Evolutionary conservation across 208 protist genomes (phyloP), one percentile per base, ranked within the genome.

Genomic region (Wallacemonas sp.): DNA sequence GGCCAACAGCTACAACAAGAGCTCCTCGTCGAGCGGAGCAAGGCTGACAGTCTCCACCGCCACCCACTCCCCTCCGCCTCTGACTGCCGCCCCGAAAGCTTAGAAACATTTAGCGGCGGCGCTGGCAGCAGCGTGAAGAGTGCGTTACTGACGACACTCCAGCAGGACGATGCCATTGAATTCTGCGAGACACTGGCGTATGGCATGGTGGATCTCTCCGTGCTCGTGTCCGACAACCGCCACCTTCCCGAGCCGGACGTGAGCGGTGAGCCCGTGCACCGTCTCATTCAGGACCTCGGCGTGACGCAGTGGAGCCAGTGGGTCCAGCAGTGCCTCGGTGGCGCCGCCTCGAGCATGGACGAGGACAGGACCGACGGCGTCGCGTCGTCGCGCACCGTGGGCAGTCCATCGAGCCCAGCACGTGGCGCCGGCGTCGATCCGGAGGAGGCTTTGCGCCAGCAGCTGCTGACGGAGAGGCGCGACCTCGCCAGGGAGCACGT

Each of bases 141-240:
- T 31, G 42, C 18, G 22, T 38, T 64, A 5, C 20, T 42, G 10
- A n/a, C 32, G 31, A 59, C 52, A 33, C 26, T 59, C 16, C 52
- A 73, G 7, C 55, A 65, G 41, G 50, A 59, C 23, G 55, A 63
- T 2, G 57, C 66, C 0, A 26, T 50, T n/a, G 61, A 70, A 23
- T 84, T 85, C 54, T 91, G 85, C 57, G 65, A 70, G 3, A 55
- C 20, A 0, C 68, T 95, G 10, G 75, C 74, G 3, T 32, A 57
- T 1, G 89, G 89, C 22, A 5, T 95, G 1, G 70, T 82, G 8
- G 77, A 93, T 45, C 55, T 95, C 14, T 75, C 86, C 18, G 68
- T 95, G 25, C 63, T 66, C 29, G 84, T 95, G n/a, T 88, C 85
- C 3, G 85, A 95, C 36, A 84, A 84, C 50, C 84, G 85, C 32